Evolutionary conservation across 129 eudicot species (phyloP).

Genomic region (Dittrichia graveolens): DNA sequence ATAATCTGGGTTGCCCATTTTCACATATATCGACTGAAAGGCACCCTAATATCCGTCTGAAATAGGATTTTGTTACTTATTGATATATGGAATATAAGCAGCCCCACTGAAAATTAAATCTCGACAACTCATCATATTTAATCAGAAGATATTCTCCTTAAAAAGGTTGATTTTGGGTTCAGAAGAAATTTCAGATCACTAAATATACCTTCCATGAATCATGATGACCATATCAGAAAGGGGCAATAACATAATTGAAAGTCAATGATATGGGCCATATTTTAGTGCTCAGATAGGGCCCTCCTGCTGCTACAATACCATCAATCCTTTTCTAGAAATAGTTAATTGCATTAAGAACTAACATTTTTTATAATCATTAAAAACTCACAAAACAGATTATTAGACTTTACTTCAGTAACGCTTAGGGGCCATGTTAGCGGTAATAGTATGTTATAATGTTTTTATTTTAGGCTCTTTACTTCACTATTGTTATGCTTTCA

Average conservation of each 20-base stretch:
- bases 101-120: conserved; percentile 31
- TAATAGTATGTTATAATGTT: too few relatives aligned
- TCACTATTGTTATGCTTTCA: too few relatives aligned
- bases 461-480: too few relatives aligned
- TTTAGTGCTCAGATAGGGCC: conserved; percentile 10
- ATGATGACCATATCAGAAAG: conserved; percentile 26
- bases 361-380: not conserved
- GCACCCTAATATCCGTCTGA: too few relatives aligned
- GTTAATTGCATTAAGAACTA: conserved; percentile 14
- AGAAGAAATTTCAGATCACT: conserved; percentile 5
- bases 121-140: conserved; percentile 28
- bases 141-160: conserved; percentile 15
- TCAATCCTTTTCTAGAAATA: conserved; percentile 15
- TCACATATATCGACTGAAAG: not conserved
- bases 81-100: conserved; percentile 24
- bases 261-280: conserved; percentile 26
- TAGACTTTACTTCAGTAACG: too few relatives aligned
- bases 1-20: not conserved
- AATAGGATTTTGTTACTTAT: conserved; percentile 10
- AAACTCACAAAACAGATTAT: too few relatives aligned
- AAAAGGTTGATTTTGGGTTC: conserved; percentile 16
- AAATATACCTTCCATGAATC: conserved; percentile 26
- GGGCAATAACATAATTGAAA: not conserved
- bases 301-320: conserved; percentile 20
- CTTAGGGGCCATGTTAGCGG: too few relatives aligned